These are phyloP conservation scores for Elsinoe batatas DNA, from an alignment of 2,329 filamentous ascomycete genomes.

Conservation along the genomic window DNA sequence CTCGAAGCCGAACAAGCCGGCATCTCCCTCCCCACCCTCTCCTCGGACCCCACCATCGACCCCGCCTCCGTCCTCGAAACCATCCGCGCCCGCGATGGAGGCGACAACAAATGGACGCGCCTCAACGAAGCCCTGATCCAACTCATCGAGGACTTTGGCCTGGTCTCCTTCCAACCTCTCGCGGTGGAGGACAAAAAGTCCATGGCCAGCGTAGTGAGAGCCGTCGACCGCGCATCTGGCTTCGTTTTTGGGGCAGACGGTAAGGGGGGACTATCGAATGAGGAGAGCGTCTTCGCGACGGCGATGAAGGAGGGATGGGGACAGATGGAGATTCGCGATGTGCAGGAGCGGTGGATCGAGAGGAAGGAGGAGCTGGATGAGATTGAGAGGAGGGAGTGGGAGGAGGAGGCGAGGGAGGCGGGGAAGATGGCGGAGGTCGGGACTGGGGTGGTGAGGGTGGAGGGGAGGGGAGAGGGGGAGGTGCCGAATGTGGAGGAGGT, in stretches of 20 bases:
- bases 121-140: conserved; percentile 81
- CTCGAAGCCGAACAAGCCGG: conserved; percentile 66
- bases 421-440: conserved; percentile 22
- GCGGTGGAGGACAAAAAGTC: conserved; percentile 95
- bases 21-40: conserved; percentile 18
- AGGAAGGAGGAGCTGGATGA: conserved; percentile 79
- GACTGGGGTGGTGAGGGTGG: conserved; percentile 16
- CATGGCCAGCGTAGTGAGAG: conserved; percentile 83
- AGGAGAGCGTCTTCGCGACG: conserved; percentile 95
- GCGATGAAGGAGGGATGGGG: conserved; percentile 65
- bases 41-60: conserved; percentile 22
- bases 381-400: conserved; percentile 62
- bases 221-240: conserved; percentile 84
- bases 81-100: conserved; percentile 33
- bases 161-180: conserved; percentile 86
- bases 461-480: conserved; percentile 12
- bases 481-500: conserved; percentile 17
- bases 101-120: conserved; percentile 57
- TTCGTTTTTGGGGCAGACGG: conserved; percentile 65
- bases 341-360: conserved; percentile 95
- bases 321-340: conserved; percentile 72
- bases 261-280: conserved; percentile 68
- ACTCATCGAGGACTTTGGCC: conserved; percentile 77
- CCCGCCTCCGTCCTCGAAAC: conserved; percentile 13
- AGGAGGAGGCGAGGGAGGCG: conserved; percentile 54